Conservation (phyloP, 495 filamentous ascomycete species). For the Penicillium turbatum region DNA sequence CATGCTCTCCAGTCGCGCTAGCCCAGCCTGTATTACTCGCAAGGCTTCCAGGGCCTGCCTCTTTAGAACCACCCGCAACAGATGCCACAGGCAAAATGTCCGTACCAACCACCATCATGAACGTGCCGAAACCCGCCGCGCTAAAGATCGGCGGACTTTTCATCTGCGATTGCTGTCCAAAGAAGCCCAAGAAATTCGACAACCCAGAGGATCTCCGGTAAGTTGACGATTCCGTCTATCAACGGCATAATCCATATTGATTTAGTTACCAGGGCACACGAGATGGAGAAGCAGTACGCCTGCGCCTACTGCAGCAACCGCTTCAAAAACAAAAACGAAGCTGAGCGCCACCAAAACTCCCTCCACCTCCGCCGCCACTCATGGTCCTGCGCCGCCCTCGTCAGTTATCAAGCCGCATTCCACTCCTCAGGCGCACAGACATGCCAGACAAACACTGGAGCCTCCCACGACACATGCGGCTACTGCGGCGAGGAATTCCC, state of each 20-base stretch:
- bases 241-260: neutral
- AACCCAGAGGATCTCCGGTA: constrained; percentile 80
- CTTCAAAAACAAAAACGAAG: constrained; percentile 99
- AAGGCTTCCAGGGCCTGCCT: constrained; percentile 16
- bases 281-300: constrained; percentile 92
- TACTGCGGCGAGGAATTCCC: constrained; percentile 95
- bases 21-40: constrained; percentile 22
- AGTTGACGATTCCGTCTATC: constrained; percentile 38
- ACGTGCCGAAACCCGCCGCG: constrained; percentile 25
- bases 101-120: constrained; percentile 28
- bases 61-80: constrained; percentile 30
- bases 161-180: constrained; percentile 96
- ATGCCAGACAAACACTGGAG: constrained; percentile 34
- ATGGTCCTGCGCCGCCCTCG: constrained; percentile 93
- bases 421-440: constrained; percentile 59
- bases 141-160: constrained; percentile 49
- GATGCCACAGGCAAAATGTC: constrained; percentile 42
- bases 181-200: constrained; percentile 98
- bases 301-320: constrained; percentile 90
- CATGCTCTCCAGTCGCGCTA: constrained; percentile 53
- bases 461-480: constrained; percentile 73
- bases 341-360: constrained; percentile 94
- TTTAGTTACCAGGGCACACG: constrained; percentile 55
- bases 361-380: constrained; percentile 93
- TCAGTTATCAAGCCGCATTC: constrained; percentile 72